These are phyloP conservation scores for Pelagophyceae sp. DNA, from an alignment of 352 stramenopile genomes.

Conservation along the genomic window DNA sequence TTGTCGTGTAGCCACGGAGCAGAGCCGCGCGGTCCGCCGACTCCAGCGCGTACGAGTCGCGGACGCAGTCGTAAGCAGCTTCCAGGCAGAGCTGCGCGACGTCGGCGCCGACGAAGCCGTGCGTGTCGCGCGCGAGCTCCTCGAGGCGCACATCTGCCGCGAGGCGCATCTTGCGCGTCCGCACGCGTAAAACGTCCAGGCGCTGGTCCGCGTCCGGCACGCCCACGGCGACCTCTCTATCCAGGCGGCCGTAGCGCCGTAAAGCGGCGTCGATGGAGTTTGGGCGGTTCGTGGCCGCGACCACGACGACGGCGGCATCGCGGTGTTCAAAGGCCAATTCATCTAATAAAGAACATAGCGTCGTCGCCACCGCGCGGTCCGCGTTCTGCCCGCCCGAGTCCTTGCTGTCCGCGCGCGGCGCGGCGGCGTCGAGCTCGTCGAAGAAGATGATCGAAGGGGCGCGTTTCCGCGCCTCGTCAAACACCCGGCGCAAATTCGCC, in stretches of 20 bases:
- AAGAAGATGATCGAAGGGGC: slow-evolving; percentile 95
- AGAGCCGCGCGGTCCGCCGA: not conserved
- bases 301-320: slow-evolving; percentile 50
- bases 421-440: slow-evolving; percentile 93
- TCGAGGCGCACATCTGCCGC: slow-evolving; percentile 66
- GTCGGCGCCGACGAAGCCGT: slow-evolving; percentile 88
- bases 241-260: slow-evolving; percentile 84
- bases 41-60: slow-evolving; percentile 20
- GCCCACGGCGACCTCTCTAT: slow-evolving; percentile 90
- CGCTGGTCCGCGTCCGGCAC: slow-evolving; percentile 82
- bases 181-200: slow-evolving; percentile 81
- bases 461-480: slow-evolving; percentile 80
- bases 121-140: slow-evolving; percentile 77
- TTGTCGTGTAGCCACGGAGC: not conserved
- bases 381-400: slow-evolving; percentile 69
- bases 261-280: slow-evolving; percentile 76
- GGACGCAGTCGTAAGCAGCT: slow-evolving; percentile 64
- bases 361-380: slow-evolving; percentile 86
- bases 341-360: slow-evolving; percentile 69
- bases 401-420: slow-evolving; percentile 74
- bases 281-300: slow-evolving; percentile 64
- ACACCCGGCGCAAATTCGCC: slow-evolving; percentile 56
- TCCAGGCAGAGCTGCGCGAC: slow-evolving; percentile 73
- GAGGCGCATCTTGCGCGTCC: slow-evolving; percentile 72
- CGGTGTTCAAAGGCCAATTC: slow-evolving; percentile 56